Base-by-base conservation (phyloP, 805 yeast species). In the Huiozyma sinensis region DNA sequence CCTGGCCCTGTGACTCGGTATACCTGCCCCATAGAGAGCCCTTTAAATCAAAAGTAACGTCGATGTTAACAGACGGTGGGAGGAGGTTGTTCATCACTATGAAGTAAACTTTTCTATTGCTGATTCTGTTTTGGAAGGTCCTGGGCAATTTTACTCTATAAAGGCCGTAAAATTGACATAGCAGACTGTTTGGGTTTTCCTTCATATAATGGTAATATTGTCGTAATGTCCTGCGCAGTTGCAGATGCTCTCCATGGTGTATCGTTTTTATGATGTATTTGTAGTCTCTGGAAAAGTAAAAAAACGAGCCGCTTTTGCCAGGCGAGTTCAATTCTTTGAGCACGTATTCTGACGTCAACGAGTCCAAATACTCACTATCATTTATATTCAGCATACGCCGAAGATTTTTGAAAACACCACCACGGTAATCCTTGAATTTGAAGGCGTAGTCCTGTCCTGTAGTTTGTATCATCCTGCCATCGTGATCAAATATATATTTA, bases 361-460 rank as follows among this genome's bases (percentile, higher is more conserved):
- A 86, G 54, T 89, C 79, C 45, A 92, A 70, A 61, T 92, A 92
- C 62, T 92, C 97, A 1, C 95, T 96, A 2, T 95, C 95, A 57
- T 90, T 96, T 29, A 92, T 71, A 12, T 88, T 87, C 67, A 92
- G 92, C 38, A 77, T 58, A 6, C 74, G 66, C 43, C 98, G 70
- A 44, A 92, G 67, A 50, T 85, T 92, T 36, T 97, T 70, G 61
- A 92, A 92, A 2, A 92, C 96, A 61, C 81, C 84, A 0, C 98
- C 98, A n/a, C 87, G 75, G 64, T 92, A 92, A 63, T 92, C 98
- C 65, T 92, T 92, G 64, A 92, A 92, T 63, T 90, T 90, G 71
- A 92, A 92, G 52, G 87, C 95, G 64, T 89, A 89, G n/a, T 36
- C 37, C 10, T 85, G 0, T 95, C 81, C 0, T 95, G 84, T 0